Percentiles rank a stretch among this genome's conserved stretches.
These are phyloP conservation scores for Aspergillus ostianus DNA, from an alignment of 495 filamentous ascomycete species.

Conservation along the genomic window DNA sequence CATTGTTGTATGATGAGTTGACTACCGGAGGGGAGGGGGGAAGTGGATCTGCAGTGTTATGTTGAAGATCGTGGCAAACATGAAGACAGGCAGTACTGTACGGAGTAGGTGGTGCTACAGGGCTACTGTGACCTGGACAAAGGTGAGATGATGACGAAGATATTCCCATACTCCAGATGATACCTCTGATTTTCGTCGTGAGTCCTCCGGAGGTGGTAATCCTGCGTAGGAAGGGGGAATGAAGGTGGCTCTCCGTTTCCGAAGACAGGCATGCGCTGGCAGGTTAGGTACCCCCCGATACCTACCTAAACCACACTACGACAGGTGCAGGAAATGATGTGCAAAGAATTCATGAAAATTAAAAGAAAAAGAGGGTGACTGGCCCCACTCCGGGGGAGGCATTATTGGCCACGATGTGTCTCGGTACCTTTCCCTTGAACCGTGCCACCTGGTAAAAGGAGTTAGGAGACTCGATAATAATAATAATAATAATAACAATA, in stretches of 20 bases:
- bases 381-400: slow-evolving; percentile 16
- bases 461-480: neutral
- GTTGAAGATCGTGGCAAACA: slow-evolving; percentile 9
- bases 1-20: neutral
- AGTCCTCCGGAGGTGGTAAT: too few species aligned
- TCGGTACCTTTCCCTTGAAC: slow-evolving; percentile 24
- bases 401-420: slow-evolving; percentile 16
- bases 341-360: slow-evolving; percentile 14
- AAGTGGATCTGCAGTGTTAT: slow-evolving; percentile 4
- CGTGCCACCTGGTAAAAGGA: slow-evolving; percentile 17
- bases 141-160: neutral
- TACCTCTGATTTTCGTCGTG: neutral
- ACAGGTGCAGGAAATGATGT: slow-evolving; percentile 28
- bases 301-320: slow-evolving; percentile 6
- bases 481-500: too few species aligned
- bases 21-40: neutral
- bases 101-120: neutral
- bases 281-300: neutral
- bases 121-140: neutral
- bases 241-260: slow-evolving; percentile 20
- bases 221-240: neutral
- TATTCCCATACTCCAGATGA: too few species aligned
- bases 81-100: neutral
- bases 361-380: slow-evolving; percentile 7
- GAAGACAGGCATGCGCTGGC: slow-evolving; percentile 23